Evolutionary conservation across 2,329 filamentous ascomycete genomes (phyloP).

Genomic region (Spiromastix sp.): DNA sequence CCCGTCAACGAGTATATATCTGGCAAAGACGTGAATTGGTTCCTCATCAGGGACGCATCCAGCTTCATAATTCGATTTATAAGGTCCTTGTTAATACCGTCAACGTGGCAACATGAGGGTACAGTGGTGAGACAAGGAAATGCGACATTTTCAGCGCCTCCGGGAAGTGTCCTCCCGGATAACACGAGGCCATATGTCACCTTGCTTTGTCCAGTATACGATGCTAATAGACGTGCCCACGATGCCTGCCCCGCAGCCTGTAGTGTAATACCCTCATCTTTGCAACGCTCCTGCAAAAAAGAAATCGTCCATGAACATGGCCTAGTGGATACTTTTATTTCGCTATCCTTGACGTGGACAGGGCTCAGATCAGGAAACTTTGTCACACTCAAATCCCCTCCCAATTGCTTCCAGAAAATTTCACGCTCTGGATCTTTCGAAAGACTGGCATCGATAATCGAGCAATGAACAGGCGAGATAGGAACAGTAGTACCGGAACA

Average conservation of each 20-base stretch:
- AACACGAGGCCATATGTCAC: constrained; percentile 74
- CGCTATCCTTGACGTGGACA: constrained; percentile 31
- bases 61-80: constrained; percentile 54
- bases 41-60: constrained; percentile 53
- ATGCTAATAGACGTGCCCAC: constrained; percentile 65
- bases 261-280: constrained; percentile 53
- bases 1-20: constrained; percentile 63
- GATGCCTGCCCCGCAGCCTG: constrained; percentile 67
- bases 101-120: constrained; percentile 55
- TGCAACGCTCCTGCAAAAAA: constrained; percentile 47
- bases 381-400: constrained; percentile 47
- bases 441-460: constrained; percentile 33
- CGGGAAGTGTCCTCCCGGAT: constrained; percentile 56
- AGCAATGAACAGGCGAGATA: constrained; percentile 34
- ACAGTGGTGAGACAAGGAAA: constrained; percentile 79
- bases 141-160: constrained; percentile 47
- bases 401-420: constrained; percentile 54
- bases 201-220: constrained; percentile 63
- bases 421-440: constrained; percentile 22
- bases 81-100: constrained; percentile 45
- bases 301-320: constrained; percentile 31
- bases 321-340: constrained; percentile 24
- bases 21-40: constrained; percentile 62
- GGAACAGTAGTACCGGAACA: constrained; percentile 16
- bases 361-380: constrained; percentile 71